Percentiles rank a stretch among this genome's conserved stretches.
phyloP scores from a whole-genome alignment of 495 filamentous ascomycete genomes.

The Barbatosphaeria neglecta region DNA sequence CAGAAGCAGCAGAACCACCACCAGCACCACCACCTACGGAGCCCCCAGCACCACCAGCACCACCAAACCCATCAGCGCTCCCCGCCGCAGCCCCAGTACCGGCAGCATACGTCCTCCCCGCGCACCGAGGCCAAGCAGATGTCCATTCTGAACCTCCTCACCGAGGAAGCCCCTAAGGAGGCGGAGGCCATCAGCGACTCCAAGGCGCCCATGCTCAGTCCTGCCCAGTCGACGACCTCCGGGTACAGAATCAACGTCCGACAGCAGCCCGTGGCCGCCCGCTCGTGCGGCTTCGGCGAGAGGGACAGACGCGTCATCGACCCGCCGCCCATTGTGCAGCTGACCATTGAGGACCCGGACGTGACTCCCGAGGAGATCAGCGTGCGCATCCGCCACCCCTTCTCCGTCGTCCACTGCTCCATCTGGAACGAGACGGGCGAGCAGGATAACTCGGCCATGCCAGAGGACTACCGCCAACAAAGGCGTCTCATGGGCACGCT shows the following conservation, averaged over 20 bases:
- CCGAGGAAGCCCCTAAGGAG: constrained; percentile 13
- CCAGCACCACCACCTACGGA: too few species aligned
- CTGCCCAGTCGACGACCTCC: constrained; percentile 1
- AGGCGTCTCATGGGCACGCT: constrained; percentile 70
- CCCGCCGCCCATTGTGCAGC: constrained; percentile 87
- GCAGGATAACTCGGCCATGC: constrained; percentile 49
- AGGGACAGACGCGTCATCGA: constrained; percentile 88
- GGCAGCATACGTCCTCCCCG: constrained; percentile 14
- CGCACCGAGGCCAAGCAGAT: constrained; percentile 26
- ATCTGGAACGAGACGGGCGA: constrained; percentile 51
- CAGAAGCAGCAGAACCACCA: too few species aligned
- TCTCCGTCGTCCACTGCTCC: constrained; percentile 77
- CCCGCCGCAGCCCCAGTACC: too few species aligned
- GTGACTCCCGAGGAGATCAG: constrained; percentile 38
- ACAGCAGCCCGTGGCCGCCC: constrained; percentile 81
- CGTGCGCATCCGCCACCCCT: constrained; percentile 56
- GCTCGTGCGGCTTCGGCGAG: constrained; percentile 90
- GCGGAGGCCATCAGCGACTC: constrained; percentile 6
- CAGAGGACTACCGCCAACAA: constrained; percentile 45
- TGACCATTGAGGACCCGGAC: constrained; percentile 57
- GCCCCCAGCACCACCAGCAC: too few species aligned
- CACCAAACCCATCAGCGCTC: constrained; percentile 4
- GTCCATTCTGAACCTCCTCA: constrained; percentile 34
- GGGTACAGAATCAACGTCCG: constrained; percentile 53
- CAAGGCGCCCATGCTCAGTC: constrained; percentile 11